Evolutionary conservation across 345 rosid species (phyloP), one percentile per base, ranked within the genome.

Genomic region (Lenwebbia sp.): DNA sequence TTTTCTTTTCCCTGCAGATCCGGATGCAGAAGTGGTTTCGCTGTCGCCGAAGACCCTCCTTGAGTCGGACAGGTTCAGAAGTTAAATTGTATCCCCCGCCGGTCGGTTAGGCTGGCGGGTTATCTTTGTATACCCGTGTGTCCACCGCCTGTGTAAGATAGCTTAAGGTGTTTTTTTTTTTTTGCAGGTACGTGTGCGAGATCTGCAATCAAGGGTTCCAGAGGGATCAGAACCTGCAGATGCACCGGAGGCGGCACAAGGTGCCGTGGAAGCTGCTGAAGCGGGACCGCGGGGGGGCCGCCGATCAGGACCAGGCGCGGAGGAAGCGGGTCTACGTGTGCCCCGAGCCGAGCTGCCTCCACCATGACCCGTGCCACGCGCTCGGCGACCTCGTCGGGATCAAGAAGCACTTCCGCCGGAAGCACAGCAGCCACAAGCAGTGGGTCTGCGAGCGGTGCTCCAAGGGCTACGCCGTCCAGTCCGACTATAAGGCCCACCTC

Each of bases 191-290:
- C 90, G 93, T 96, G n/a, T 96, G 98, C 76, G 99, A 96, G 95
- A 96, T 96, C 92, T 96, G 99, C 89, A 96, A 93, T 91, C 98
- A 95, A 87, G 99, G 98, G 41, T 96, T 96, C 85, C 99, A 95
- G 86, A 91, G 99, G 83, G 99, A 96, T 88, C 99, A 96, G 86
- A 96, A 96, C 93, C 91, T 96, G 37, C 98, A 96, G 94, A 96
- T 96, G 99, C 99, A 96, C 87, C 88, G 98, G 88, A 85, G 99
- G 88, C 88, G 99, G 52, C 99, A 96, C 88, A 96, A 96, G 90
- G 98, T 96, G 13, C 99, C 99, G 23, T 96, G 99, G 99, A 95
- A 96, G 92, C 94, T 96, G 52, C 94, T 96, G 17, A 96, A 94
- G 92, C 90, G 95, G 86, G 98, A 95, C 6, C 54, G 85, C 47